Evolutionary conservation across 257 asterid genomes (phyloP), one percentile per base, ranked within the genome.

Genomic region (Solanum rostratum): DNA sequence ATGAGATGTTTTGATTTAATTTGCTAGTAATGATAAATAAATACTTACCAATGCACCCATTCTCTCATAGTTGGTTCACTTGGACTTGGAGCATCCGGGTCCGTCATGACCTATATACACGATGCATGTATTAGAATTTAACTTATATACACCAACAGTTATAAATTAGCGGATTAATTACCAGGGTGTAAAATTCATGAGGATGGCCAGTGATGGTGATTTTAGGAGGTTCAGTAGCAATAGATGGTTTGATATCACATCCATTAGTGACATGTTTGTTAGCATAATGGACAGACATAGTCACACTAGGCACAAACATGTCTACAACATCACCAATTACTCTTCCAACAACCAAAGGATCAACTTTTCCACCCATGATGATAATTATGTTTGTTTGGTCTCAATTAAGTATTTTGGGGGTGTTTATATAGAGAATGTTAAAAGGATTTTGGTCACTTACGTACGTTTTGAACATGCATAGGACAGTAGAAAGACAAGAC

Each of bases 31-130:
- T n/a, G 41, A 39, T 10, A 7, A 5, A 10, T 62, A 24, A 50
- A 54, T 22, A 27, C 88, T 86, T 11, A 92, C 97, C 98, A 94
- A 41, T 92, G 95, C 50, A 89, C 87, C 92, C 88, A 92, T 84
- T 94, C 98, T 45, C 94, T 85, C 91, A 89, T 76, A 84, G n/a
- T 86, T 41, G 98, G 98, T 62, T 94, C 97, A 30, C 98, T 94
- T 1, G 98, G 98, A 83, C 97, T 94, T 1, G 98, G 97, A 63
- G 97, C 95, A 89, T 94, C 97, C 7, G 98, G 98, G 79, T 94
- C 98, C 1, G 91, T 89, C 97, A 94, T 92, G 63, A 94, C 95
- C 95, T 92, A 22, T 62, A 27, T 6, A 60, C 15, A 62, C 65
- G 68, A 3, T 46, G 73, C 55, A 14, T 7, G 74, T 18, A 10